Percentiles rank a stretch among this genome's conserved stretches.
phyloP scores from a whole-genome alignment of 768 basidiomycete genomes.

The Roridomyces roridus region DNA sequence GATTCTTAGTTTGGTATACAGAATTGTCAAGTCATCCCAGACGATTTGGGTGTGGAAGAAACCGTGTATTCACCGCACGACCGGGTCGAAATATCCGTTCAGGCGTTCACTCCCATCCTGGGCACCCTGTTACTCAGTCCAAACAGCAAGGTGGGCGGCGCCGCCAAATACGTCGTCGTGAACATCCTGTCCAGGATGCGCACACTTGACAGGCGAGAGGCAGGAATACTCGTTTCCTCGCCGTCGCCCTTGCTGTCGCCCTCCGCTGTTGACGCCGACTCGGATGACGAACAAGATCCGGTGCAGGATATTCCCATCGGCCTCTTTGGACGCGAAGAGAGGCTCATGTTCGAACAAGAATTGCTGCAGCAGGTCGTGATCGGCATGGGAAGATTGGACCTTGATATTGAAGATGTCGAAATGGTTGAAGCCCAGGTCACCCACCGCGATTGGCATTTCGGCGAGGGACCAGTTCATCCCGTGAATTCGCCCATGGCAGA shows the following conservation, averaged over 20 bases:
- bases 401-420: constrained; percentile 41
- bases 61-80: constrained; percentile 43
- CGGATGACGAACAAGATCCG: constrained; percentile 43
- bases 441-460: constrained; percentile 21
- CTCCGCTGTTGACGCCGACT: constrained; percentile 15
- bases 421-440: constrained; percentile 33
- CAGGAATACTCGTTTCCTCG: constrained; percentile 5
- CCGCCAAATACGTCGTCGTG: constrained; percentile 78
- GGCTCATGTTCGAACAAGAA: constrained; percentile 77
- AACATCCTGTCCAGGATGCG: constrained; percentile 76
- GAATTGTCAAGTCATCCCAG: constrained; percentile 73
- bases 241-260: neutral
- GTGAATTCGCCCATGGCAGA: constrained; percentile 22
- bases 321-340: constrained; percentile 60
- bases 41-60: constrained; percentile 43
- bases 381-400: constrained; percentile 82
- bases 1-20: constrained; percentile 32
- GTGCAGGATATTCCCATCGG: constrained; percentile 38
- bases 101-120: constrained; percentile 90
- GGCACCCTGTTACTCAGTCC: constrained; percentile 87
- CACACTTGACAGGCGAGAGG: constrained; percentile 57
- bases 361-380: constrained; percentile 87
- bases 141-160: constrained; percentile 73
- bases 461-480: constrained; percentile 20
- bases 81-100: constrained; percentile 81